Evolutionary conservation across 108 stramenopile species (phyloP).

Genomic region (Pseudonitzschia multiseries): DNA sequence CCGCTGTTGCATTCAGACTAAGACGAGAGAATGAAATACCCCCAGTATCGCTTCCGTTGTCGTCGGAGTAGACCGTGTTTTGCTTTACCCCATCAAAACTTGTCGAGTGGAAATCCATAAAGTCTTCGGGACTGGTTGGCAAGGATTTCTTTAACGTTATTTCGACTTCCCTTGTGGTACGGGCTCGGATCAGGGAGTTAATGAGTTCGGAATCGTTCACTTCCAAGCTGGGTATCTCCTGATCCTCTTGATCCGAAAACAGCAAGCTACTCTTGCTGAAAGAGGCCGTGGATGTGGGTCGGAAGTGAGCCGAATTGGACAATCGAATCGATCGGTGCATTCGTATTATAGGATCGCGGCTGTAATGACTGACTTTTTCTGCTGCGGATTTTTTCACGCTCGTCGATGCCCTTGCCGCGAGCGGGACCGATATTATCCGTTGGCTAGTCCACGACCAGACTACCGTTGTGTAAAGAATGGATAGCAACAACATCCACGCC

Average conservation of each 20-base stretch:
- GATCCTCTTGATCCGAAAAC: slow-evolving; percentile 5
- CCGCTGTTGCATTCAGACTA: slow-evolving; percentile 20
- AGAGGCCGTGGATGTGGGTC: slow-evolving; percentile 5
- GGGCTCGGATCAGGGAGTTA: slow-evolving; percentile 12
- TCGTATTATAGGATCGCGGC: slow-evolving; percentile 1
- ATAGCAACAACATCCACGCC: not conserved
- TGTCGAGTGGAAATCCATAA: not conserved
- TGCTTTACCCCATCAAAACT: not conserved
- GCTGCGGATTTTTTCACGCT: not conserved
- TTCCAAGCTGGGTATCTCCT: not conserved
- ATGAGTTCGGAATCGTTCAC: slow-evolving; percentile 14
- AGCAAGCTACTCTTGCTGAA: slow-evolving; percentile 7
- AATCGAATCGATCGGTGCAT: not conserved
- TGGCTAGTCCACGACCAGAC: slow-evolving; percentile 16
- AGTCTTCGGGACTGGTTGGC: not conserved
- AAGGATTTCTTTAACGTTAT: slow-evolving; percentile 6
- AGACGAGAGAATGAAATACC: slow-evolving; percentile 9
- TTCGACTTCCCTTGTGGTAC: slow-evolving; percentile 18
- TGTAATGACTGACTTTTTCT: not conserved
- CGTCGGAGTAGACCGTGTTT: not conserved
- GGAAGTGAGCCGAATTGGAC: not conserved
- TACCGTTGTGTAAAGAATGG: not conserved
- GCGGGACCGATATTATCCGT: slow-evolving; percentile 4
- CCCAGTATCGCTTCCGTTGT: not conserved
- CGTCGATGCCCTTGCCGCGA: not conserved